Conservation (phyloP, 2,329 filamentous ascomycete genomes). For the Leptodontidium sp. region DNA sequence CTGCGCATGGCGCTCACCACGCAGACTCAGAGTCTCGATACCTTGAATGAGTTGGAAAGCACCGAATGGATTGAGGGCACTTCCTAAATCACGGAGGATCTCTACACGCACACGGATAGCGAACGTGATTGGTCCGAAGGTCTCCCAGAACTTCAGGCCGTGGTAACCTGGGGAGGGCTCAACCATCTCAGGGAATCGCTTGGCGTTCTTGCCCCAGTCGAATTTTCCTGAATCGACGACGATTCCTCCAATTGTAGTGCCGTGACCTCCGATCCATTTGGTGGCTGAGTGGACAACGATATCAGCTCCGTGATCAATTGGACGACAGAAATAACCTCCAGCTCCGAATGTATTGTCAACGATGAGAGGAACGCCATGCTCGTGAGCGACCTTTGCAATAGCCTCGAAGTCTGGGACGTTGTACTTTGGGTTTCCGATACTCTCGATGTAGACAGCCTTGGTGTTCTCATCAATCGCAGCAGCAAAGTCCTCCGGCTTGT, state of each 20-base stretch:
- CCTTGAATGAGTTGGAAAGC: conserved; percentile 93
- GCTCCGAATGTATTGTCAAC: conserved; percentile 94
- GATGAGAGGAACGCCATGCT: conserved; percentile 65
- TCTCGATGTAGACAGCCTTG: conserved; percentile 91
- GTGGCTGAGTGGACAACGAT: conserved; percentile 95
- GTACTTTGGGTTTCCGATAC: conserved; percentile 88
- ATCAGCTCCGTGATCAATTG: conserved; percentile 90
- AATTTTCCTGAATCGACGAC: conserved; percentile 91
- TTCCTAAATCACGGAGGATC: conserved; percentile 86
- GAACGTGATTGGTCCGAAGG: conserved; percentile 84
- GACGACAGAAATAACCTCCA: conserved; percentile 85
- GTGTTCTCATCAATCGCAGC: conserved; percentile 90
- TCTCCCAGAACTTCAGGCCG: conserved; percentile 93
- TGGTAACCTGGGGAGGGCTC: conserved; percentile 91
- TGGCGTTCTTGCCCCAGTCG: conserved; percentile 86
- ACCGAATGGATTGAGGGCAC: conserved; percentile 85
- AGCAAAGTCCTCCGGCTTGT: conserved; percentile 80
- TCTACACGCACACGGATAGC: conserved; percentile 89
- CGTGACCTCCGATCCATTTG: conserved; percentile 97
- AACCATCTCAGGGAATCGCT: conserved; percentile 90
- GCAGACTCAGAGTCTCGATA: conserved; percentile 86
- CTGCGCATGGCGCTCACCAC: conserved; percentile 84
- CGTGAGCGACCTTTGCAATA: conserved; percentile 81
- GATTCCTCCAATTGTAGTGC: conserved; percentile 88
- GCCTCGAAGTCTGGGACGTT: conserved; percentile 92